phyloP scores from a whole-genome alignment of 2,329 filamentous ascomycete species.

The Zymoseptoria crescenta region DNA sequence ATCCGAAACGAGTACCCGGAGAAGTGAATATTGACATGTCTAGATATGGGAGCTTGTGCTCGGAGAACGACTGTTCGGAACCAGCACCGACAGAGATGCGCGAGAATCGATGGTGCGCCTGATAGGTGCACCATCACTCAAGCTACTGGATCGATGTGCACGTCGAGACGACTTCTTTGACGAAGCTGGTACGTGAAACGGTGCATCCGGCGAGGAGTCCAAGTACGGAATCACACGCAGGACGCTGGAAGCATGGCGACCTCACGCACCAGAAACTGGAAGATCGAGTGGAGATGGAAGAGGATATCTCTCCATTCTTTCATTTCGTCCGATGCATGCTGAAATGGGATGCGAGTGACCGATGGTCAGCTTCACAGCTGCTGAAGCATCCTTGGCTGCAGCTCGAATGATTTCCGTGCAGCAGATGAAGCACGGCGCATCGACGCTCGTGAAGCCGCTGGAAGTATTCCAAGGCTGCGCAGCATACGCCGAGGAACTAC shows the following conservation, averaged over 20 bases:
- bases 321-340: slow-evolving; percentile 6
- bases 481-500: too few species aligned
- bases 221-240: background rate
- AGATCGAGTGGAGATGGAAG: slow-evolving; percentile 2
- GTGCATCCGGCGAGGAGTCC: too few species aligned
- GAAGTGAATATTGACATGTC: too few species aligned
- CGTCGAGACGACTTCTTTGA: background rate
- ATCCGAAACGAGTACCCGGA: slow-evolving; percentile 29
- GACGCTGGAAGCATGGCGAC: background rate
- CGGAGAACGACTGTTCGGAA: slow-evolving; percentile 3
- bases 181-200: background rate
- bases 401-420: too few species aligned
- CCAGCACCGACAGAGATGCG: background rate
- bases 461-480: too few species aligned
- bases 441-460: too few species aligned
- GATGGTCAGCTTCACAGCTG: slow-evolving; percentile 3
- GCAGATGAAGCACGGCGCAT: too few species aligned
- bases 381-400: slow-evolving; percentile 5
- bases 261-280: background rate
- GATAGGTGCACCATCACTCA: background rate
- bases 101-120: slow-evolving; percentile 1
- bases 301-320: background rate
- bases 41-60: slow-evolving; percentile 5
- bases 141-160: background rate
- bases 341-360: slow-evolving; percentile 4